A percentile compares a stretch with the other conserved stretches of the same genome.
Evolutionary conservation across 2,329 filamentous ascomycete genomes (phyloP).

Genomic region (Didymella exigua): DNA sequence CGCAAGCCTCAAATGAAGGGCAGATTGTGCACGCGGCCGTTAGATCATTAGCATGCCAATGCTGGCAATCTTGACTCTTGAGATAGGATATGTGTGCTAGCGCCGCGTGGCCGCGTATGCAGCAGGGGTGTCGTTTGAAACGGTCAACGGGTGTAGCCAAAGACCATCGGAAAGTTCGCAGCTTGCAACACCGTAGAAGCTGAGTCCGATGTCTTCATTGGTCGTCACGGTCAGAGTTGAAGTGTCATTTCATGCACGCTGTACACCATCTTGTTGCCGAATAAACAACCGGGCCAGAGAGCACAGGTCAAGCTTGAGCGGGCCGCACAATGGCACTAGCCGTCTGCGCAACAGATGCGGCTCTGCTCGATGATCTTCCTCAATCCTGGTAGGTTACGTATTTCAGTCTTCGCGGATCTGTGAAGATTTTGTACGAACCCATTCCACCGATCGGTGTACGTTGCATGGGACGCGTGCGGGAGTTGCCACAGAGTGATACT

Average conservation of each 20-base stretch:
- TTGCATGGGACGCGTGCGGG: neutral
- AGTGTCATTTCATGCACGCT: neutral
- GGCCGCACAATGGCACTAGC: neutral
- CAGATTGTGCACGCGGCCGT: neutral
- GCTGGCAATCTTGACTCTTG: too few relatives aligned
- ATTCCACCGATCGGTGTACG: neutral
- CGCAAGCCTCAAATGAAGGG: slow-evolving; percentile 1
- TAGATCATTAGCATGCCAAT: neutral
- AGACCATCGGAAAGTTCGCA: neutral
- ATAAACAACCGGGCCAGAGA: neutral
- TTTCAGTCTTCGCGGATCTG: neutral
- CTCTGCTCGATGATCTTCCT: neutral
- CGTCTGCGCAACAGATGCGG: neutral
- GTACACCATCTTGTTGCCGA: neutral
- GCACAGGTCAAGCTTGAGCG: neutral
- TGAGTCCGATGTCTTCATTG: neutral
- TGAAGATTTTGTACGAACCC: neutral
- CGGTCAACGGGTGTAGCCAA: neutral
- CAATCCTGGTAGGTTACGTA: neutral
- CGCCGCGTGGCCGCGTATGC: slow-evolving; percentile 12
- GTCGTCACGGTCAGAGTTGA: neutral
- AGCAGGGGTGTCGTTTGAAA: slow-evolving; percentile 3
- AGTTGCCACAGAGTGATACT: too few relatives aligned
- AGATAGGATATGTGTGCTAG: slow-evolving; percentile 4
- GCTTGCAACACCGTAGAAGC: neutral